Conservation (phyloP, 768 basidiomycete genomes). For the Lactarius sp. region DNA sequence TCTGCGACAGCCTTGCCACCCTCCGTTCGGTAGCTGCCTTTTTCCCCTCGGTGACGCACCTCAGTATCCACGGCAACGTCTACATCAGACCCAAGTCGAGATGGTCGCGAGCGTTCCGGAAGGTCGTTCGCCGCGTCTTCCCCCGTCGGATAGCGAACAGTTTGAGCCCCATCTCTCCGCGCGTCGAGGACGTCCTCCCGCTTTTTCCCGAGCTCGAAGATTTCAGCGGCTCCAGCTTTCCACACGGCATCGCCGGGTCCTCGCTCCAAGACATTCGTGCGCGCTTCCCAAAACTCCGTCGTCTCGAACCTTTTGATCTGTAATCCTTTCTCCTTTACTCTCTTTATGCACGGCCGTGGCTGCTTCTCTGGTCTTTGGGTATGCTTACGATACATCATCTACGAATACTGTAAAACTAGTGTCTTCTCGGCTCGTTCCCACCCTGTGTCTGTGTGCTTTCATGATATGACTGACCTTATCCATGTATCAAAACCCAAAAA, state of each 20-base stretch:
- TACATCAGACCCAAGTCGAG: constrained; percentile 15
- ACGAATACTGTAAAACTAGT: constrained; percentile 5
- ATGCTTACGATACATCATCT: constrained; percentile 9
- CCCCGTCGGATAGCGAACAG: constrained; percentile 14
- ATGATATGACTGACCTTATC: neutral
- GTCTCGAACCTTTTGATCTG: constrained; percentile 21
- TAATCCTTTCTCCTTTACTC: neutral
- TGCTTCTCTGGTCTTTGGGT: neutral
- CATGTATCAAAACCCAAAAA: neutral
- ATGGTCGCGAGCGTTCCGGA: constrained; percentile 13
- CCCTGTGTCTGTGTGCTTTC: constrained; percentile 2
- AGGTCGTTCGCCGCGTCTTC: constrained; percentile 11
- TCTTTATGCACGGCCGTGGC: neutral
- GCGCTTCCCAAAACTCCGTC: constrained; percentile 22
- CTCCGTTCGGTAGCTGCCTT: constrained; percentile 21
- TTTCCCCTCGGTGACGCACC: constrained; percentile 20
- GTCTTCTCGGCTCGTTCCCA: neutral
- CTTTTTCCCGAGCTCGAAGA: constrained; percentile 23
- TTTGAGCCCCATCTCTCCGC: constrained; percentile 16
- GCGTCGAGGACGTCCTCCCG: constrained; percentile 21
- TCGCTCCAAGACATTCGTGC: constrained; percentile 19
- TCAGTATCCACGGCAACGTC: constrained; percentile 19
- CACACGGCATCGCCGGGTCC: constrained; percentile 15
- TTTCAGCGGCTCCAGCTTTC: constrained; percentile 21
- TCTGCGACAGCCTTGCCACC: constrained; percentile 21